Conservation (phyloP, 2,329 filamentous ascomycete species). For the Colletotrichum lupini region DNA sequence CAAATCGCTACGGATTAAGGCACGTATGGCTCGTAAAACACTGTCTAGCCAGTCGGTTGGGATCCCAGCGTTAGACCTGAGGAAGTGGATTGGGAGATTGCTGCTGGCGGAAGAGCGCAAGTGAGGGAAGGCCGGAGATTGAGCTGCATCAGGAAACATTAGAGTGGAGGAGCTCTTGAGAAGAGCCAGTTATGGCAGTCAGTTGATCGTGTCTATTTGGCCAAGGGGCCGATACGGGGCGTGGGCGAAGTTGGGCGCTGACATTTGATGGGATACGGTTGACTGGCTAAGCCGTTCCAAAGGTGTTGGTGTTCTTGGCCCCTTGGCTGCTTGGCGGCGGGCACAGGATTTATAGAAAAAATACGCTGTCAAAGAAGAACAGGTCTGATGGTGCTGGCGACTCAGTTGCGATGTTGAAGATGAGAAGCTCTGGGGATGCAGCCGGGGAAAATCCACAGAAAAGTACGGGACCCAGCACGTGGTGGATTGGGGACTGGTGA, state of each 20-base stretch:
- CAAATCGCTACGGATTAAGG: not conserved
- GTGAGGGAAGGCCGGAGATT: not conserved
- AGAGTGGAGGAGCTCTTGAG: not conserved
- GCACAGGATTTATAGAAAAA: conserved; percentile 23
- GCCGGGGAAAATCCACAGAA: conserved; percentile 18
- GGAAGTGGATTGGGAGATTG: not conserved
- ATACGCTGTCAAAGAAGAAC: not conserved
- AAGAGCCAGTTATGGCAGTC: not conserved
- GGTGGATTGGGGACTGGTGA: conserved; percentile 23
- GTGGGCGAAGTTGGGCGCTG: not conserved
- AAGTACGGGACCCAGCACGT: conserved; percentile 26
- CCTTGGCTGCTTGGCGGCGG: conserved; percentile 34
- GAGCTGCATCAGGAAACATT: conserved; percentile 15
- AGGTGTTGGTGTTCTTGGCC: conserved; percentile 19
- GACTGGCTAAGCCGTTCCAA: conserved; percentile 3
- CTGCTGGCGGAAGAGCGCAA: not conserved
- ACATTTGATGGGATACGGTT: conserved; percentile 16
- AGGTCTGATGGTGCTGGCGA: not conserved
- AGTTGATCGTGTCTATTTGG: not conserved
- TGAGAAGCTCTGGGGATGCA: not conserved
- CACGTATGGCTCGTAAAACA: not conserved
- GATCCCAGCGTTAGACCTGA: not conserved
- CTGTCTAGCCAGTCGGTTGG: not conserved
- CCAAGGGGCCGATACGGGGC: not conserved
- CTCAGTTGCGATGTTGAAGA: not conserved